Evolutionary conservation across 1,284 basidiomycete species (phyloP).

Genomic region (Cryptococcus sp.): DNA sequence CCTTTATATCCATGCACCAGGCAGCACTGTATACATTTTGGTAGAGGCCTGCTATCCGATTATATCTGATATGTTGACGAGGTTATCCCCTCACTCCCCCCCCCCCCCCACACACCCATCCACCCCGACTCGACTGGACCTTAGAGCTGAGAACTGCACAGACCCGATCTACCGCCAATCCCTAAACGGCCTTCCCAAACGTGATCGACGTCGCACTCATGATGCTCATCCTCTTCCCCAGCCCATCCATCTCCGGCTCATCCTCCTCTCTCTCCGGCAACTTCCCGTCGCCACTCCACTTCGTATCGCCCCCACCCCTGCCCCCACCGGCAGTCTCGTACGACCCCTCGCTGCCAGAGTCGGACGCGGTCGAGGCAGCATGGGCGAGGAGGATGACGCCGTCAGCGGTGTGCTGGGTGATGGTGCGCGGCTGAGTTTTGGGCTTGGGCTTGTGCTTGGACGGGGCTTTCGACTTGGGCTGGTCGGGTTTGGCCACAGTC

Average conservation of each 20-base stretch:
- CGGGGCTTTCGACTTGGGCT: background rate
- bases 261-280: too few species aligned
- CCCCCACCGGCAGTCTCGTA: background rate
- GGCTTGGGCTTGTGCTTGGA: background rate
- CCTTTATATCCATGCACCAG: too few species aligned
- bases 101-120: too few species aligned
- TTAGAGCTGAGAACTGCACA: too few species aligned
- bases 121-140: too few species aligned
- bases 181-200: background rate
- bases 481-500: background rate
- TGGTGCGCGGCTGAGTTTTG: background rate
- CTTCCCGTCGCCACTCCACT: slow-evolving; percentile 1
- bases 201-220: background rate
- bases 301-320: background rate
- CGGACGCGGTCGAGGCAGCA: background rate
- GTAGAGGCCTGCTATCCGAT: too few species aligned
- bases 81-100: too few species aligned
- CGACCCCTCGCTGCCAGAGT: background rate
- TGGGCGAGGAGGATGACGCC: background rate
- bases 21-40: too few species aligned
- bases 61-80: too few species aligned
- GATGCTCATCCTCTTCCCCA: too few species aligned
- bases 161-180: too few species aligned
- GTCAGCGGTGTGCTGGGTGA: background rate
- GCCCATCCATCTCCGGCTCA: too few species aligned